These are phyloP conservation scores for Candida albicans DNA, from an alignment of 1,139 yeast species.

Conservation along the genomic window DNA sequence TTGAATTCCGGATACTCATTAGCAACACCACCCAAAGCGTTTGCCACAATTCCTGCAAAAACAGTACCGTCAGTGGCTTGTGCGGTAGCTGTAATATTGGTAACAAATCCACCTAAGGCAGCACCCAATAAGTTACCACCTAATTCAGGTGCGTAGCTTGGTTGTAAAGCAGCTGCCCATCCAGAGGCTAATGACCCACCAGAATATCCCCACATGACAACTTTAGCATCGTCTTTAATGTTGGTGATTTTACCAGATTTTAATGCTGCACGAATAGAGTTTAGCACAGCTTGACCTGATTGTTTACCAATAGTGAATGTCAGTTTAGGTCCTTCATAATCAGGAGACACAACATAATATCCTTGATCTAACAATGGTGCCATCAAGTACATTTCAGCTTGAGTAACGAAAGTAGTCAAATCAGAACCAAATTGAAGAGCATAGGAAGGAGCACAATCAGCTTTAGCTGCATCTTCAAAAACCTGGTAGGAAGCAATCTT, in stretches of 20 bases:
- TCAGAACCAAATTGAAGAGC: constrained; percentile 11
- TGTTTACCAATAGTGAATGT: constrained; percentile 33
- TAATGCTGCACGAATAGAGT: constrained; percentile 33
- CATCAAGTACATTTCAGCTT: constrained; percentile 27
- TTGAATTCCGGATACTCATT: constrained; percentile 27
- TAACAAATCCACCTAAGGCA: constrained; percentile 33
- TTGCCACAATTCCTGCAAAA: constrained; percentile 27
- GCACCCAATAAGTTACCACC: constrained; percentile 24
- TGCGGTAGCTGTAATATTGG: constrained; percentile 24
- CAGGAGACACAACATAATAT: constrained; percentile 36
- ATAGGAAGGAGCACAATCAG: constrained; percentile 16
- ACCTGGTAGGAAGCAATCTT: constrained; percentile 22
- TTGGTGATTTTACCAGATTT: constrained; percentile 28
- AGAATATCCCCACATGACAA: constrained; percentile 39
- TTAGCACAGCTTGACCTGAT: constrained; percentile 33
- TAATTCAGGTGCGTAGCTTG: constrained; percentile 34
- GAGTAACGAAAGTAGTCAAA: constrained; percentile 8
- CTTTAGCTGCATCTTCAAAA: constrained; percentile 15
- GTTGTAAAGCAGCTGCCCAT: constrained; percentile 39
- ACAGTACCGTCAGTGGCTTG: constrained; percentile 22
- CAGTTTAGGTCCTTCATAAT: constrained; percentile 30
- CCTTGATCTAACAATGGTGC: constrained; percentile 29
- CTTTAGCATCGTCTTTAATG: constrained; percentile 25
- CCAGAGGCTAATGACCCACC: constrained; percentile 42
- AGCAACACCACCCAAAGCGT: constrained; percentile 27